Evolutionary conservation across 1,139 yeast genomes (phyloP).

Genomic region (Suhomyces terraborum): DNA sequence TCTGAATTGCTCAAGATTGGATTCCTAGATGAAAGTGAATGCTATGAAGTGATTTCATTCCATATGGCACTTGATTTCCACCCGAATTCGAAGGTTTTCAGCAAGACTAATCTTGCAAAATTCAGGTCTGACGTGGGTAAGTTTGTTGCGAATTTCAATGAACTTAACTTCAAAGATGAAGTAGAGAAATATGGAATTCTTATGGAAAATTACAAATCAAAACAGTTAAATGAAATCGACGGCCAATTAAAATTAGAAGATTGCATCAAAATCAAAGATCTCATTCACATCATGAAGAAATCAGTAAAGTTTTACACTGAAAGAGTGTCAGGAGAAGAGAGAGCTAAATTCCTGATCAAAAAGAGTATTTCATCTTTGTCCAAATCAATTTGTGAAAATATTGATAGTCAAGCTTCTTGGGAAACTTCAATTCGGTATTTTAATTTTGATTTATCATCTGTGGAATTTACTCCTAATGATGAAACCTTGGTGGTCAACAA

Average conservation of each 20-base stretch:
- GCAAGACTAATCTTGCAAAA: slow-evolving; percentile 28
- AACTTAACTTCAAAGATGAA: slow-evolving; percentile 18
- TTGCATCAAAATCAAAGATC: slow-evolving; percentile 26
- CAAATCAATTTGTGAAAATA: slow-evolving; percentile 22
- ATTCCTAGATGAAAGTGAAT: slow-evolving; percentile 60
- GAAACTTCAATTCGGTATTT: slow-evolving; percentile 42
- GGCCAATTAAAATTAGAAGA: slow-evolving; percentile 13
- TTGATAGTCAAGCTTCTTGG: slow-evolving; percentile 29
- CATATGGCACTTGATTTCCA: slow-evolving; percentile 36
- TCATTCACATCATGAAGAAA: slow-evolving; percentile 16
- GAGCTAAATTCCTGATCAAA: background rate
- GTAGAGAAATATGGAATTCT: slow-evolving; percentile 27
- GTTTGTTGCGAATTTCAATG: slow-evolving; percentile 30
- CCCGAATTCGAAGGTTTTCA: slow-evolving; percentile 20
- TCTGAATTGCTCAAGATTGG: slow-evolving; percentile 61
- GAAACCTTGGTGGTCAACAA: slow-evolving; percentile 18
- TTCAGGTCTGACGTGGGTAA: slow-evolving; percentile 36
- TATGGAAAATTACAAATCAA: slow-evolving; percentile 24
- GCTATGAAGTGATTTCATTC: slow-evolving; percentile 41
- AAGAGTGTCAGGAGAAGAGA: background rate
- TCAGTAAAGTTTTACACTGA: background rate
- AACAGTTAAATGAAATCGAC: slow-evolving; percentile 22
- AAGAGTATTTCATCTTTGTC: slow-evolving; percentile 16
- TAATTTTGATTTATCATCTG: slow-evolving; percentile 44
- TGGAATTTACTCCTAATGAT: slow-evolving; percentile 21